Evolutionary conservation across 1,139 yeast species (phyloP).

Genomic region (Saccharomyces uvarum): DNA sequence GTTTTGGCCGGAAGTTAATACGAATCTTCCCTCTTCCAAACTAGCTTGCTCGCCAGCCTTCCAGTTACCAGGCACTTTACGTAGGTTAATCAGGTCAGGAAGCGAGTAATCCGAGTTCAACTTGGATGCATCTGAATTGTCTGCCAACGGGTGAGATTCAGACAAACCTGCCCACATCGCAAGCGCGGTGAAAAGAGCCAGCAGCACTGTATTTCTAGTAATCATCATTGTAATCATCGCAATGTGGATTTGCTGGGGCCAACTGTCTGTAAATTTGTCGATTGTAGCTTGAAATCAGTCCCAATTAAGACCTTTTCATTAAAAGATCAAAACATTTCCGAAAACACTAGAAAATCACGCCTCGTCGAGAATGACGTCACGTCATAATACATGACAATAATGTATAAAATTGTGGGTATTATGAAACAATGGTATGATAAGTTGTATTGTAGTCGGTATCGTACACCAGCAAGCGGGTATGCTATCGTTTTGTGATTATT

Average conservation of each 20-base stretch:
- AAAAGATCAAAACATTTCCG: not conserved
- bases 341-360: not conserved
- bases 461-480: constrained; percentile 18
- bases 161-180: not conserved
- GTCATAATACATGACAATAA: not conserved
- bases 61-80: constrained; percentile 27
- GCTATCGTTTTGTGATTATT: constrained; percentile 66
- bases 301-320: not conserved
- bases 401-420: not conserved
- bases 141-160: not conserved
- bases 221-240: not conserved
- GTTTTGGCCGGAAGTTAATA: constrained; percentile 37
- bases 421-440: not conserved
- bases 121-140: not conserved
- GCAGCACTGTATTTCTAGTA: not conserved
- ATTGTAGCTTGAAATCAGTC: not conserved
- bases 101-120: constrained; percentile 28
- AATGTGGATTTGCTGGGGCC: not conserved
- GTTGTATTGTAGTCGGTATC: not conserved
- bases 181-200: not conserved
- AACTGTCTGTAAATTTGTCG: not conserved
- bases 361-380: not conserved
- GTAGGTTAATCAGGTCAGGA: constrained; percentile 30
- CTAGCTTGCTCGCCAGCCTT: constrained; percentile 27
- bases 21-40: constrained; percentile 36